These are phyloP conservation scores for Zygosaccharomyces rouxii DNA, from an alignment of 805 yeast species.

Conservation along the genomic window DNA sequence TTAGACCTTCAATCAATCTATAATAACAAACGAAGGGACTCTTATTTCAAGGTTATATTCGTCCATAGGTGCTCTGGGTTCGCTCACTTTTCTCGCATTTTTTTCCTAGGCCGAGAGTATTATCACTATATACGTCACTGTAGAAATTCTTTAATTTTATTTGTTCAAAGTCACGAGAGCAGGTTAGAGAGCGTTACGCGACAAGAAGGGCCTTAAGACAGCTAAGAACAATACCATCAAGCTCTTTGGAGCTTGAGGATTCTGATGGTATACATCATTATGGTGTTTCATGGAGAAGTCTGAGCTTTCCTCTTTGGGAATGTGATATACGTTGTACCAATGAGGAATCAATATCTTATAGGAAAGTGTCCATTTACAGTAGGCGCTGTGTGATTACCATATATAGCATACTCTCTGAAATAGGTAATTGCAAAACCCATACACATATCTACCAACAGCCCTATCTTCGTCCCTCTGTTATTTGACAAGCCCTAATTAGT, in stretches of 20 bases:
- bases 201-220: too few relatives aligned
- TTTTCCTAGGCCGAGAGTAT: too few relatives aligned
- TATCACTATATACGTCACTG: neutral
- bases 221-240: neutral
- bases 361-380: too few relatives aligned
- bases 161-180: conserved; percentile 6
- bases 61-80: neutral
- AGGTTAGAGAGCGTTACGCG: too few relatives aligned
- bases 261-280: neutral
- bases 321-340: neutral
- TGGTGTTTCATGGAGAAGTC: neutral
- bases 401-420: neutral
- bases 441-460: neutral
- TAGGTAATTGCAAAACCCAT: neutral
- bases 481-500: neutral
- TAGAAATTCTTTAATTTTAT: conserved; percentile 2
- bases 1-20: neutral
- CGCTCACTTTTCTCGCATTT: neutral
- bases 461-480: too few relatives aligned
- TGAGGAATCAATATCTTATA: neutral
- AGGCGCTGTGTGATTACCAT: neutral
- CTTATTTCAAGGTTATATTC: neutral
- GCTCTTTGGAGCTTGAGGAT: neutral
- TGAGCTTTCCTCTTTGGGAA: neutral
- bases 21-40: neutral